Conservation (phyloP, 129 eudicot species). For the Scalesia atractyloides region DNA sequence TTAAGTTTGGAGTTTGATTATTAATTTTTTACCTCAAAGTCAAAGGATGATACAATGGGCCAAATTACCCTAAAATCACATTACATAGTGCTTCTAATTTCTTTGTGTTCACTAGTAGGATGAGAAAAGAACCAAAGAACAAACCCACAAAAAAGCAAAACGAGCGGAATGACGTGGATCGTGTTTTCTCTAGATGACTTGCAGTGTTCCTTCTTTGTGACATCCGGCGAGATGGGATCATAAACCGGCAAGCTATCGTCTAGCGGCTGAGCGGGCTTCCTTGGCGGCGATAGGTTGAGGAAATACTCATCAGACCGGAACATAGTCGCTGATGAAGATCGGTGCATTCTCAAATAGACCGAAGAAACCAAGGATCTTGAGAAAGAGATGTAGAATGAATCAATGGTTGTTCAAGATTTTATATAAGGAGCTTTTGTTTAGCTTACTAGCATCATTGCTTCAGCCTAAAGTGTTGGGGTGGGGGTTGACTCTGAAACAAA, state of each 20-base stretch:
- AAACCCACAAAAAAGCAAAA: conserved; percentile 53
- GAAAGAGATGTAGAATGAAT: conserved; percentile 7
- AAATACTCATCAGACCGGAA: conserved; percentile 54
- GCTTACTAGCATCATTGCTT: conserved; percentile 28
- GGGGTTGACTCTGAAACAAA: conserved; percentile 18
- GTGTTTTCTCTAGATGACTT: conserved; percentile 43
- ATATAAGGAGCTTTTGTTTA: conserved; percentile 8
- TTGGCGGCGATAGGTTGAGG: conserved; percentile 40
- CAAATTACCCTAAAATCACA: background rate
- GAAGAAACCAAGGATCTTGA: conserved; percentile 7
- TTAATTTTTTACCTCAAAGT: background rate
- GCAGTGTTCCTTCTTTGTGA: conserved; percentile 46
- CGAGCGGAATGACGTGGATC: conserved; percentile 61
- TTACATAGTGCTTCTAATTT: background rate
- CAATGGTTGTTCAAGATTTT: conserved; percentile 20
- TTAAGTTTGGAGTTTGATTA: too few species aligned
- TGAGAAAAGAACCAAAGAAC: conserved; percentile 66
- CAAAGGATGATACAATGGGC: background rate
- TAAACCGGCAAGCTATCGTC: conserved; percentile 30
- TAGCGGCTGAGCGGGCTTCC: conserved; percentile 28
- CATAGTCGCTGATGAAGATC: conserved; percentile 52
- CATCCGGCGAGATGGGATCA: conserved; percentile 32
- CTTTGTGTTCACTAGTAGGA: conserved; percentile 23
- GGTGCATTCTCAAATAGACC: conserved; percentile 29
- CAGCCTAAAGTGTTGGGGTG: conserved; percentile 24